Evolutionary conservation across 371 early-diverging fungal species (phyloP), one percentile per base, ranked within the genome.

Genomic region (Mucor indicus): DNA sequence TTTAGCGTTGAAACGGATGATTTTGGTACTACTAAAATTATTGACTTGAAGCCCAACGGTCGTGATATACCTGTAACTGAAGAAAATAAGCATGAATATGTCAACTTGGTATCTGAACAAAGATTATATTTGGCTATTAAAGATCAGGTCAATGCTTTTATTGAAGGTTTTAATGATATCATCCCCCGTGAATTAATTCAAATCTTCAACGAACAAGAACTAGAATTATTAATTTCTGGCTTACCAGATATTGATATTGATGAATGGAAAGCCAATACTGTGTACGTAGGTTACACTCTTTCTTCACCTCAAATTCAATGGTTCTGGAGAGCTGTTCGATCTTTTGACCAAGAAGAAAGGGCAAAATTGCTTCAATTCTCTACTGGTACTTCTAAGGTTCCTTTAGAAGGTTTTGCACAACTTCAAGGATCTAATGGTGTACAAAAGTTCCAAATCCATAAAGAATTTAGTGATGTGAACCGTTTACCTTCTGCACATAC

Each of bases 321-420:
- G 97, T 98, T 99, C 80, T 99, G 99, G 99, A 79, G 97, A 24
- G 96, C 94, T 0, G 98, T 99, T 10, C 84, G 98, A 10, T 89
- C 91, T 51, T 96, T 98, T 67, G 88, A 89, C 55, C 93, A 95
- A 66, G 97, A 96, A 67, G 95, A 98, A 66, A 77, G 95, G 2
- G 98, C 99, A 24, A 97, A 97, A 68, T 69, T 99, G 43, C 75
- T 99, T 43, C 99, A 98, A 67, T 99, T 98, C 80, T 90, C 90
- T 17, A 99, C 99, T 0, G 99, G 99, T 16, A 98, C 99, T 0
- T 92, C 94, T 29, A 97, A 96, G 61, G 94, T 99, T 17, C 99
- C 99, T 3, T 70, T 98, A 17, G 98, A 93, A 68, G 98, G 99
- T 15, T 98, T 99, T 67, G 75, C 86, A 7, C 83, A 87, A 21